These are phyloP conservation scores for Parastagonospora nodorum DNA, from an alignment of 2,329 filamentous ascomycete genomes.

Conservation along the genomic window DNA sequence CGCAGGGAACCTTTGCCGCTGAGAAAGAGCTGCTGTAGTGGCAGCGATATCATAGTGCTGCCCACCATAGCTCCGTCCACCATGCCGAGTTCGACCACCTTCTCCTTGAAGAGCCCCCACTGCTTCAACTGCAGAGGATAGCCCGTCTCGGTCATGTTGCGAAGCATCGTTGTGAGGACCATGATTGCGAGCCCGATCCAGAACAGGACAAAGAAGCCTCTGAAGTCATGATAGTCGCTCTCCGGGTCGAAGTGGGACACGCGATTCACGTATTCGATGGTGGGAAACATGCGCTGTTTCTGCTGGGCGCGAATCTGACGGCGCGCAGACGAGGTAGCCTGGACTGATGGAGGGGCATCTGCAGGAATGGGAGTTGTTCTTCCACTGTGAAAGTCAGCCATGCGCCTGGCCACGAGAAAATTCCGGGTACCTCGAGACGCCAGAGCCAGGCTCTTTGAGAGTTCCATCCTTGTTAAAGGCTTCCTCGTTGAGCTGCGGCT, in stretches of 20 bases:
- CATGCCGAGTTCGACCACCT: constrained; percentile 83
- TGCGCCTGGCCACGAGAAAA: constrained; percentile 52
- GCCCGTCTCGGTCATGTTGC: constrained; percentile 93
- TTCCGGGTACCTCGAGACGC: constrained; percentile 58
- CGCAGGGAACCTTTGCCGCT: constrained; percentile 61
- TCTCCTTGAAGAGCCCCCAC: constrained; percentile 85
- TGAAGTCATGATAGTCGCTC: constrained; percentile 91
- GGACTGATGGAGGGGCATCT: constrained; percentile 91
- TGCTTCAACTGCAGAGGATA: constrained; percentile 83
- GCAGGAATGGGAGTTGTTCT: constrained; percentile 81
- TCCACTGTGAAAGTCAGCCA: constrained; percentile 62
- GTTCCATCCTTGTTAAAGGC: constrained; percentile 27
- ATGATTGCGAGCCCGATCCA: constrained; percentile 98
- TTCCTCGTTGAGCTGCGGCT: constrained; percentile 42
- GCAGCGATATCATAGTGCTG: constrained; percentile 72
- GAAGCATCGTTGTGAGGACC: constrained; percentile 90
- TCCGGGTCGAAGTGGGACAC: constrained; percentile 94
- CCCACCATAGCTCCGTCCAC: constrained; percentile 86
- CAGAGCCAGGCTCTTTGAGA: constrained; percentile 33
- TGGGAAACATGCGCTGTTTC: constrained; percentile 85
- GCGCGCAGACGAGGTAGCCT: constrained; percentile 82
- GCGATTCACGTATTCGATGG: constrained; percentile 85
- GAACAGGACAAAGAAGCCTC: constrained; percentile 97
- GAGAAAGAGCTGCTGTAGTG: constrained; percentile 72
- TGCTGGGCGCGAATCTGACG: constrained; percentile 82